Conservation (phyloP, 306 rosid genomes). For the Vicia faba region DNA sequence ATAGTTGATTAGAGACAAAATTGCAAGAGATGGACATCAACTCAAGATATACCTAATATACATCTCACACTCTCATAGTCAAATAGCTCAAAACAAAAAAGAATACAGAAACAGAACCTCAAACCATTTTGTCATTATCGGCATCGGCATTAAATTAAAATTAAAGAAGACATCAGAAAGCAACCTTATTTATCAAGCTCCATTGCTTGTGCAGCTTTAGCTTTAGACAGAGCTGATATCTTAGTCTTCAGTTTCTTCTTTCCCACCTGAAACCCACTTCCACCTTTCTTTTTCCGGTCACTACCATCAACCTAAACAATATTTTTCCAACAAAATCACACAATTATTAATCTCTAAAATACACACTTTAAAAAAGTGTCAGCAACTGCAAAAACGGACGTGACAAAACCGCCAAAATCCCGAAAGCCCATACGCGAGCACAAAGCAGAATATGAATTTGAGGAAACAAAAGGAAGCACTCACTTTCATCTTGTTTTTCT, state of each 20-base stretch:
- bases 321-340: slow-evolving; percentile 24
- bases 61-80: slow-evolving; percentile 15
- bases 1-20: slow-evolving; percentile 30
- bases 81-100: background rate
- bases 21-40: slow-evolving; percentile 2
- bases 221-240: slow-evolving; percentile 71
- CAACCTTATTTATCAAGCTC: slow-evolving; percentile 80
- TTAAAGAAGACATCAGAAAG: slow-evolving; percentile 14
- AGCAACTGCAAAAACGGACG: too few relatives aligned
- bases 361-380: background rate
- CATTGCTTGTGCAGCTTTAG: slow-evolving; percentile 88
- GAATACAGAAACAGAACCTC: slow-evolving; percentile 15
- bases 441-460: background rate
- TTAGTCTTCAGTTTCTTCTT: slow-evolving; percentile 83
- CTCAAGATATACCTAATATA: slow-evolving; percentile 20
- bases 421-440: too few relatives aligned
- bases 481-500: slow-evolving; percentile 79
- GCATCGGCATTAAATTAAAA: background rate
- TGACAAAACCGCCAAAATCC: too few relatives aligned
- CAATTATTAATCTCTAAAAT: slow-evolving; percentile 6
- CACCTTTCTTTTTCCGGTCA: slow-evolving; percentile 64
- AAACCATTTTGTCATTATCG: slow-evolving; percentile 19
- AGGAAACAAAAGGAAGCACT: slow-evolving; percentile 20
- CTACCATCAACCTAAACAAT: slow-evolving; percentile 68
- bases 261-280: slow-evolving; percentile 81